Conservation (phyloP, 192 early-diverging fungal genomes). For the Coemansia sp. region DNA sequence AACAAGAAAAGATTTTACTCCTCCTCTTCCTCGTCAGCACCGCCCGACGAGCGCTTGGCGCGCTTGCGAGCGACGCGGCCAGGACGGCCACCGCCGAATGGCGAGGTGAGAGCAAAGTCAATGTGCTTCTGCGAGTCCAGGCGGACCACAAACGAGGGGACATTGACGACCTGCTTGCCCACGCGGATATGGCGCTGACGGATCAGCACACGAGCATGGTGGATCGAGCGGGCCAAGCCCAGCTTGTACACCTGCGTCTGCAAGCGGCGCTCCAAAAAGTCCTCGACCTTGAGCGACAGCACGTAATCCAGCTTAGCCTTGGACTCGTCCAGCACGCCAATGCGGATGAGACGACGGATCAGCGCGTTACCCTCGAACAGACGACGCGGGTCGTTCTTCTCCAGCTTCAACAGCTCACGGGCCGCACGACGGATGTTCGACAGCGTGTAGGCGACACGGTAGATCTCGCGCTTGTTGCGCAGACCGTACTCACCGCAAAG, state of each 20-base stretch:
- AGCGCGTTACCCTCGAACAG: slow-evolving; percentile 99
- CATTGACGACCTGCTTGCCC: slow-evolving; percentile 96
- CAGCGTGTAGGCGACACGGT: slow-evolving; percentile 92
- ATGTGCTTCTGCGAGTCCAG: slow-evolving; percentile 78
- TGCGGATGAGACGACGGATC: slow-evolving; percentile 97
- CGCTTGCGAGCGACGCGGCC: slow-evolving; percentile 98
- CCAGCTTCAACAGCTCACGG: slow-evolving; percentile 97
- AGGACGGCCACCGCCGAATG: slow-evolving; percentile 96
- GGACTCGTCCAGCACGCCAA: slow-evolving; percentile 95
- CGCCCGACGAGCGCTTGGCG: slow-evolving; percentile 64
- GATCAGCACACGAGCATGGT: slow-evolving; percentile 98
- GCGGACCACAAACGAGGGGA: slow-evolving; percentile 95
- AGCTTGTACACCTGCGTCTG: slow-evolving; percentile 99
- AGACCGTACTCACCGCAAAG: slow-evolving; percentile 97
- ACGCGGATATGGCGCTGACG: slow-evolving; percentile 97
- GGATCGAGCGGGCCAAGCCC: slow-evolving; percentile 96
- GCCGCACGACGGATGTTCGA: slow-evolving; percentile 99
- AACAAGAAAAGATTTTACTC: slow-evolving; percentile 6
- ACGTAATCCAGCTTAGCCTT: slow-evolving; percentile 99
- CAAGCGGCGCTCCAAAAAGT: slow-evolving; percentile 97
- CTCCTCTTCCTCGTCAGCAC: slow-evolving; percentile 67
- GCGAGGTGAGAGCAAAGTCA: slow-evolving; percentile 81
- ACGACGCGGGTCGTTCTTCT: slow-evolving; percentile 95
- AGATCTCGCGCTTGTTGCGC: slow-evolving; percentile 99
- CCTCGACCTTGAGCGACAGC: slow-evolving; percentile 94